phyloP scores from a whole-genome alignment of 2,329 filamentous ascomycete species.

The Cercospora janseana region DNA sequence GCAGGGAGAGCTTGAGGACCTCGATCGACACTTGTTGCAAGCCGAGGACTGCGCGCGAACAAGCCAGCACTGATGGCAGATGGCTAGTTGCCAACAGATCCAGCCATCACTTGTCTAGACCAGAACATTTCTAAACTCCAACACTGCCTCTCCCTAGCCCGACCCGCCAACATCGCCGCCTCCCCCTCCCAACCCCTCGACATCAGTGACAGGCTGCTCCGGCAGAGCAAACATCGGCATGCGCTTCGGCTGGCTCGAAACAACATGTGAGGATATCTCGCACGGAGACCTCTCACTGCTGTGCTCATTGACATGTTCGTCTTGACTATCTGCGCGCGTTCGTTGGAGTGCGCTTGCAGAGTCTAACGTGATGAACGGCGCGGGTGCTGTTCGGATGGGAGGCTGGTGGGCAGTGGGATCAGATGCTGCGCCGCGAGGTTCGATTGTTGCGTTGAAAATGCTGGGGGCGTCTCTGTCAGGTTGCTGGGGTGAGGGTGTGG shows the following conservation, averaged over 20 bases:
- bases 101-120: too few relatives aligned
- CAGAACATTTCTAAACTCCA: too few relatives aligned
- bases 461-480: slow-evolving; percentile 7
- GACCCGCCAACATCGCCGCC: too few relatives aligned
- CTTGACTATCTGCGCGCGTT: slow-evolving; percentile 15
- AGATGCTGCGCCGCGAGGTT: background rate
- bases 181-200: slow-evolving; percentile 27
- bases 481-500: background rate
- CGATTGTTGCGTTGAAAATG: slow-evolving; percentile 11
- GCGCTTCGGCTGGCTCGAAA: slow-evolving; percentile 34
- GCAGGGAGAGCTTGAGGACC: too few relatives aligned
- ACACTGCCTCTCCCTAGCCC: too few relatives aligned
- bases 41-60: too few relatives aligned
- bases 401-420: slow-evolving; percentile 1
- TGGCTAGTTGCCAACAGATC: too few relatives aligned
- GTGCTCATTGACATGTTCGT: slow-evolving; percentile 26
- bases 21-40: too few relatives aligned
- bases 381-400: background rate
- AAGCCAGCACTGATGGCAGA: too few relatives aligned
- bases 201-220: slow-evolving; percentile 43
- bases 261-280: slow-evolving; percentile 30
- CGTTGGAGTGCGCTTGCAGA: background rate
- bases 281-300: slow-evolving; percentile 26
- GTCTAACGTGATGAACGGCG: background rate
- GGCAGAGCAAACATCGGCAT: slow-evolving; percentile 47